Evolutionary conservation across 148 eudicot genomes (phyloP), one percentile per base, ranked within the genome.

Genomic region (Rhododendron ferrugineum): DNA sequence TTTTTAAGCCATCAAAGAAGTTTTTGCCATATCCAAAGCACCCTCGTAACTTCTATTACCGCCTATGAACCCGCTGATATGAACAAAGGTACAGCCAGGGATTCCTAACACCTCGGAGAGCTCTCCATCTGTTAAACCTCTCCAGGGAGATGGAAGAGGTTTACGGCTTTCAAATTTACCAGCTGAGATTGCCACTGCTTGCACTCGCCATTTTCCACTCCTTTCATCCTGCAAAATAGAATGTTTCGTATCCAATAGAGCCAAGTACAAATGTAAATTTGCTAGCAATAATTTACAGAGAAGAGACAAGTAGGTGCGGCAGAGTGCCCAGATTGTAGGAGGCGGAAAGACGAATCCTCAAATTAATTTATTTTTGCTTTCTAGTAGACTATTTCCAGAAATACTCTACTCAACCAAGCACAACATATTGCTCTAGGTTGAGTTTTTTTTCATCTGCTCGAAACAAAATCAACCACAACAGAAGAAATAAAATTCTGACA

Each of bases 91-190:
- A 84, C 93, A 86, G 70, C 90, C 92, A 22, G 91, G 87, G 36
- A 93, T 93, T 40, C 90, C 90, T 0, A 88, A 58, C 60, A 82
- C 89, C 58, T 73, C 46, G 6, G 92, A 90, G 30, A 93, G 87
- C 23, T 89, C 90, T n/a, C 90, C 92, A 52, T 90, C 95, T 79
- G 92, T 90, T 87, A 91, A 83, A 80, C 95, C 93, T 85, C 95
- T 84, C 95, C 95, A 93, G 16, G 86, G 81, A 75, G 82, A 87
- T 9, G 92, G 93, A 83, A 93, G 88, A 87, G 95, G 81, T 85
- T 91, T 91, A 76, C 93, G 83, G 84, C 93, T 93, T 86, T 93
- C 93, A 60, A 90, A 93, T 68, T 91, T 91, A 84, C 91, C 93
- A 11, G 93, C 90, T 14, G 92, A 85, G 44, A 93, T 85, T 30